phyloP scores from a whole-genome alignment of 306 rosid genomes.

The Morella rubra region DNA sequence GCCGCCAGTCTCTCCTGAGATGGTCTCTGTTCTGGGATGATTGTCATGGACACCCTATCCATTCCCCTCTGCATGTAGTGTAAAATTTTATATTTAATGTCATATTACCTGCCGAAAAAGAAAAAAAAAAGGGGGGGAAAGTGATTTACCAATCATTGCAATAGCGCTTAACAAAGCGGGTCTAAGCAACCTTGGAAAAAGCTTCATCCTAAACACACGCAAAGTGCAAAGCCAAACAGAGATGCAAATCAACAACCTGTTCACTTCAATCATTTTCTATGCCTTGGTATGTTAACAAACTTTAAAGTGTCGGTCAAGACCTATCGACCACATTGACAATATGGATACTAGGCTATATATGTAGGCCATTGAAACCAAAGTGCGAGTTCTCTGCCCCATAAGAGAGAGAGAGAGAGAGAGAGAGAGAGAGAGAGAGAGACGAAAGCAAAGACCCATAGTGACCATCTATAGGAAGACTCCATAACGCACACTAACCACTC shows the following conservation, averaged over 20 bases:
- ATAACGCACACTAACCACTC: conserved; percentile 43
- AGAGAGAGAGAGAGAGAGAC: no score
- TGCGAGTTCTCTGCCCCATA: not conserved
- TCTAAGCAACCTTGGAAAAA: conserved; percentile 13
- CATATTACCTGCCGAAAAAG: no score
- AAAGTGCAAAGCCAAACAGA: conserved; percentile 31
- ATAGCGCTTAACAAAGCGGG: not conserved
- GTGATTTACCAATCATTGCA: not conserved
- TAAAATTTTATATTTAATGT: no score
- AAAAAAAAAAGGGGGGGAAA: not conserved
- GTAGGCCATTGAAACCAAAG: conserved; percentile 20
- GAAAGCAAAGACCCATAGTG: no score
- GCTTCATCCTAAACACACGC: conserved; percentile 21
- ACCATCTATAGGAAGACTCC: conserved; percentile 18
- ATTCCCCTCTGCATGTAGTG: no score
- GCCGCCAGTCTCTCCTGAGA: no score
- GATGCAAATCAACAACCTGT: conserved; percentile 49
- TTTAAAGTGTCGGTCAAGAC: conserved; percentile 34
- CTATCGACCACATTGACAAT: conserved; percentile 46
- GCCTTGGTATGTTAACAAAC: conserved; percentile 34
- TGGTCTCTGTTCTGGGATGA: no score
- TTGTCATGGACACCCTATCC: no score
- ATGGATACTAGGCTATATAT: conserved; percentile 17
- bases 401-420: not conserved
- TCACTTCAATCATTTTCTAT: conserved; percentile 41